Evolutionary conservation across 1,139 yeast genomes (phyloP).

Genomic region (Pichia sp.): DNA sequence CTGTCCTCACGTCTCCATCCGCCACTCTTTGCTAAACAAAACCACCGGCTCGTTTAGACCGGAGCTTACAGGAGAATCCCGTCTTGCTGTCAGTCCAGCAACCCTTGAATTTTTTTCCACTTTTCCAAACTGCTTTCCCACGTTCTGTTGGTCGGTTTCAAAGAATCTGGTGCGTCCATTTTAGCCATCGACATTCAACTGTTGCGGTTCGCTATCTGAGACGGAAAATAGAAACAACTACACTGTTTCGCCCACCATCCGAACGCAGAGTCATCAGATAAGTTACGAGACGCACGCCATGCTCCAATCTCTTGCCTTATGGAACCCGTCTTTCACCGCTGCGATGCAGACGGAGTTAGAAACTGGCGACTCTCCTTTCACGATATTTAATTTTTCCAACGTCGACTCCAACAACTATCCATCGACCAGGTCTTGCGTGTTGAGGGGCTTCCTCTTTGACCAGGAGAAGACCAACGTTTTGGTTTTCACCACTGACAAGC

Average conservation of each 20-base stretch:
- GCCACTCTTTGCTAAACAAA: neutral
- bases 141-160: neutral
- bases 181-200: neutral
- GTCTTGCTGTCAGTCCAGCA: neutral
- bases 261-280: too few relatives aligned
- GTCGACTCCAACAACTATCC: slow-evolving; percentile 57
- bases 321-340: slow-evolving; percentile 59
- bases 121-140: neutral
- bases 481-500: slow-evolving; percentile 66
- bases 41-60: neutral
- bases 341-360: slow-evolving; percentile 46
- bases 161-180: neutral
- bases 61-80: neutral
- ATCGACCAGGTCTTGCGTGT: slow-evolving; percentile 63
- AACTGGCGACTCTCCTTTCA: slow-evolving; percentile 36
- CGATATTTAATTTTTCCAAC: slow-evolving; percentile 66
- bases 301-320: slow-evolving; percentile 47
- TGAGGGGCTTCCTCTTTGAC: slow-evolving; percentile 70
- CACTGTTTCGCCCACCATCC: too few relatives aligned
- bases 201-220: neutral
- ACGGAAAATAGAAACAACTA: neutral
- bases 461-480: slow-evolving; percentile 65
- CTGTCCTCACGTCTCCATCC: neutral
- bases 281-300: slow-evolving; percentile 28
- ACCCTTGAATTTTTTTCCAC: neutral